phyloP scores from a whole-genome alignment of 116 monocot species.

The Dioscorea cayenensis region DNA sequence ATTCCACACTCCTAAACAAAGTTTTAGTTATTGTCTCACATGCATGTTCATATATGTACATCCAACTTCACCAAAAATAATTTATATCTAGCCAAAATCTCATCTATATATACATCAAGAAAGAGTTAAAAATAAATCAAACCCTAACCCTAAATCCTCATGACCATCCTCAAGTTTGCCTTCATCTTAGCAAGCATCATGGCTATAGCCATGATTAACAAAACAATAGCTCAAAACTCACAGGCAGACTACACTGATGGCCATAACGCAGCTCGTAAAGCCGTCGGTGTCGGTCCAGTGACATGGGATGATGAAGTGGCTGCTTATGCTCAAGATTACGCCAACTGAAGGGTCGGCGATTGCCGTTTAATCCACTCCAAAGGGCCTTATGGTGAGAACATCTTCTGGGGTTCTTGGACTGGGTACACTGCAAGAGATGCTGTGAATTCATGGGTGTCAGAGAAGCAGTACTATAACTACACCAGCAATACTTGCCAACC shows the following conservation, averaged over 20 bases:
- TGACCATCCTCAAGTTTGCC: neutral
- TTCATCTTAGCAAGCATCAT: neutral
- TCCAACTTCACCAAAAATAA: no score
- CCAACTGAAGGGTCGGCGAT: slow-evolving; percentile 12
- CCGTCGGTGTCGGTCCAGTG: slow-evolving; percentile 17
- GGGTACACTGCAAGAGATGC: slow-evolving; percentile 16
- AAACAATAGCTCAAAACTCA: slow-evolving; percentile 14
- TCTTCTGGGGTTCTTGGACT: slow-evolving; percentile 17
- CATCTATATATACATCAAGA: no score
- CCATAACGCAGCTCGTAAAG: slow-evolving; percentile 22
- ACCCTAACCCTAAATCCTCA: neutral
- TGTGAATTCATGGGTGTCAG: slow-evolving; percentile 22
- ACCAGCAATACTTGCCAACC: slow-evolving; percentile 23
- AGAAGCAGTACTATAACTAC: slow-evolving; percentile 36
- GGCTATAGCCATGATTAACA: neutral
- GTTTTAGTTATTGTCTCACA: no score
- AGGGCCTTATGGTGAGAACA: slow-evolving; percentile 37
- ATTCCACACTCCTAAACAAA: no score
- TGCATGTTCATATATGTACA: no score
- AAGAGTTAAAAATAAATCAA: no score
- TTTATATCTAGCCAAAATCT: no score
- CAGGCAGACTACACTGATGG: slow-evolving; percentile 7
- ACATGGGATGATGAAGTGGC: slow-evolving; percentile 14
- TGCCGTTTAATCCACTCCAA: slow-evolving; percentile 27
- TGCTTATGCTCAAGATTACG: slow-evolving; percentile 22